Evolutionary conservation across 148 eudicot species (phyloP).

Genomic region (Vaccinium myrtillus): DNA sequence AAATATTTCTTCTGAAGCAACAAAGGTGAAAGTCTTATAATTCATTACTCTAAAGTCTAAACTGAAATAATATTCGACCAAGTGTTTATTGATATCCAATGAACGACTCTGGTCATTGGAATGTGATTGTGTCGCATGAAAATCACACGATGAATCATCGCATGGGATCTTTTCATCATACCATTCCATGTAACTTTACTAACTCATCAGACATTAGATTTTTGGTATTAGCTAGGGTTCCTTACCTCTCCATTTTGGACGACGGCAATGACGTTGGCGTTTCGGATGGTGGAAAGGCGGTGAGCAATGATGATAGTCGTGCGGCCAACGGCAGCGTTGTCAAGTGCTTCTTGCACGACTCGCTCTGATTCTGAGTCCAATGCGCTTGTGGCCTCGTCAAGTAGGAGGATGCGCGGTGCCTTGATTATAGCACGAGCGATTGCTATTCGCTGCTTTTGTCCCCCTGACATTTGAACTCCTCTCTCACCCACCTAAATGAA

Average conservation of each 20-base stretch:
- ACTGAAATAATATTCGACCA: no score
- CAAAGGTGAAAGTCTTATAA: no score
- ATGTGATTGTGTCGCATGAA: neutral
- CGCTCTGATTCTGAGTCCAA: neutral
- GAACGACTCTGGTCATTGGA: neutral
- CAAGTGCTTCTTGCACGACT: neutral
- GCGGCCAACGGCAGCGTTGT: neutral
- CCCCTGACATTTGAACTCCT: constrained; percentile 7
- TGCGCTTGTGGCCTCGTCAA: constrained; percentile 3
- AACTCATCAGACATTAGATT: neutral
- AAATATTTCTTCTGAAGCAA: no score
- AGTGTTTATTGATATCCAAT: no score
- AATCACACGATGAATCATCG: no score
- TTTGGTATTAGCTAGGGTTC: neutral
- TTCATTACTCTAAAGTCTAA: no score
- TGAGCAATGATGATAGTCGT: neutral
- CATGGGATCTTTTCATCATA: neutral
- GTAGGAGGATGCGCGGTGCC: neutral
- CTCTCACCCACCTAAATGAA: constrained; percentile 1
- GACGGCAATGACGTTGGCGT: neutral
- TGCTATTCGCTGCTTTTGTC: constrained; percentile 2
- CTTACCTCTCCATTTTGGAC: neutral
- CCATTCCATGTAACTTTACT: neutral
- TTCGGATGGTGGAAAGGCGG: neutral
- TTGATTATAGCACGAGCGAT: neutral